A percentile compares a stretch with the other conserved stretches of the same genome.
These are phyloP conservation scores for Piper betle DNA, from an alignment of 164 flowering plant species.

Conservation along the genomic window DNA sequence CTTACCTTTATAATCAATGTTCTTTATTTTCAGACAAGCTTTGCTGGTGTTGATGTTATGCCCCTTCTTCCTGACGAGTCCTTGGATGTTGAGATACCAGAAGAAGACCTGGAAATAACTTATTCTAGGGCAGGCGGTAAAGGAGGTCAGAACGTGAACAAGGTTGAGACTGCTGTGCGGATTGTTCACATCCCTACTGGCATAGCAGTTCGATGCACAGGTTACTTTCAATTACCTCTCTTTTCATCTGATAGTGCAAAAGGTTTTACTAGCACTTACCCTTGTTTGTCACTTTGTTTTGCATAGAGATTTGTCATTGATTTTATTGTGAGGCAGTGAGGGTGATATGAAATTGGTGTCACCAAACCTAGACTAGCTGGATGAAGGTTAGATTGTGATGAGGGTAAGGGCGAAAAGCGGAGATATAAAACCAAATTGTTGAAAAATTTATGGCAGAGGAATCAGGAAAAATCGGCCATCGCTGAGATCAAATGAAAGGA, in stretches of 20 bases:
- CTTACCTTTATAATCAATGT: background rate
- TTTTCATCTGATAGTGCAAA: background rate
- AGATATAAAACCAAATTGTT: too few relatives aligned
- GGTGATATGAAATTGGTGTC: too few relatives aligned
- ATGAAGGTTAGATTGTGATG: too few relatives aligned
- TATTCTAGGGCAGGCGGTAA: constrained; percentile 89
- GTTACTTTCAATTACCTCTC: constrained; percentile 13
- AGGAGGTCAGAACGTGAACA: constrained; percentile 98
- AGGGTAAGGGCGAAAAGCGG: too few relatives aligned
- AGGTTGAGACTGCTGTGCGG: constrained; percentile 95
- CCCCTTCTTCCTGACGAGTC: constrained; percentile 96
- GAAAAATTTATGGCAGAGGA: too few relatives aligned
- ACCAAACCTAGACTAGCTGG: too few relatives aligned
- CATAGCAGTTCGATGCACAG: constrained; percentile 86
- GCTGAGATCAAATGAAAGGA: too few relatives aligned
- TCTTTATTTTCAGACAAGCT: constrained; percentile 60
- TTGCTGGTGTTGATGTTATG: constrained; percentile 95
- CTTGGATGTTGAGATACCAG: constrained; percentile 71
- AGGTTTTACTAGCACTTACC: background rate
- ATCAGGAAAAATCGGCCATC: too few relatives aligned
- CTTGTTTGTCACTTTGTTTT: too few relatives aligned
- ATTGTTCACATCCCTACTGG: constrained; percentile 96
- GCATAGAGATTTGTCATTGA: too few relatives aligned
- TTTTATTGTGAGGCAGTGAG: too few relatives aligned
- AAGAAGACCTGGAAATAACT: constrained; percentile 85